Evolutionary conservation across 1,284 basidiomycete genomes (phyloP), one percentile per base, ranked within the genome.

Genomic region (Ceratobasidium sp.): DNA sequence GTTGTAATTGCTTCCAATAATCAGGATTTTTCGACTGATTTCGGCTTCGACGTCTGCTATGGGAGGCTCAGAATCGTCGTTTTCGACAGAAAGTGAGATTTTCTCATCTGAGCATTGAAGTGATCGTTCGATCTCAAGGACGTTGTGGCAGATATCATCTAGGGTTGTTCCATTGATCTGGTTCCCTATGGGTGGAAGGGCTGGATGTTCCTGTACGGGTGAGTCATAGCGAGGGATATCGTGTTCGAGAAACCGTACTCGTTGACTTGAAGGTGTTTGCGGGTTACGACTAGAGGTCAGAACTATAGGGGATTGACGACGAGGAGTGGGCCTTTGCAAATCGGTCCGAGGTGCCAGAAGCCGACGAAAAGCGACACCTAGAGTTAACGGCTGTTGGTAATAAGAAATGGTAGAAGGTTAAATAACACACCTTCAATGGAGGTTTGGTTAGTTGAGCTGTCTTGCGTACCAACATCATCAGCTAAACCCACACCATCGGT

Each of bases 1-100:
- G 7, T 55, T 58, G 28, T 71, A 71, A 23, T 56, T 44, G 39
- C 69, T 71, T 3, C 69, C 55, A 23, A 71, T 71, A 23, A 71
- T 58, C 9, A 71, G 26, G 12, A 60, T 60, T 26, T 71, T 71
- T 42, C 69, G 69, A 4, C 58, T 33, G 58, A 40, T 13, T 10
- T 39, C 55, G 13, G 53, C 23, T 12, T 66, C 44, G 5, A 67
- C 7, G 23, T 67, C 64, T 13, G 28, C 20, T 4, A 60, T 39
- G n/a, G 61, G 15, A 15, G 15, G 28, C 33, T 5, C n/a, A 1
- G 40, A 20, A 13, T 18, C n/a, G n/a, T 18, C 23, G 28, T 28
- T 60, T 9, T 5, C 10, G 40, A 18, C 9, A 2, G 40, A 13
- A 7, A 7, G 39, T 10, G 26, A 7, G 3, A 7, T 9, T 7